phyloP scores from a whole-genome alignment of 768 basidiomycete genomes.

The Xerocomus brunneocitrinus region DNA sequence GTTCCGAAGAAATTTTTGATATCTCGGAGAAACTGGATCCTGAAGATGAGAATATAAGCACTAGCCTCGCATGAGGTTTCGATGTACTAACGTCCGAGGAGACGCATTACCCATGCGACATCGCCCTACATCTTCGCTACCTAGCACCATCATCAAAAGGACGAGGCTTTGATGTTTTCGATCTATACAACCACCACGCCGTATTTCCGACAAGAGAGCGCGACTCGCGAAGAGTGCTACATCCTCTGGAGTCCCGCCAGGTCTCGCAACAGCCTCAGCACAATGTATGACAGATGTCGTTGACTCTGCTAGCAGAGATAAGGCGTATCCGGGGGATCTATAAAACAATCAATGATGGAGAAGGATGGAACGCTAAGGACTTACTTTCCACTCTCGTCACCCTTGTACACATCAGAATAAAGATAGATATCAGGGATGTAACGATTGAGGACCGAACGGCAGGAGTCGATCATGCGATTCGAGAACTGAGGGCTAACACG shows the following conservation, averaged over 20 bases:
- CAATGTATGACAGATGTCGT: conserved; percentile 88
- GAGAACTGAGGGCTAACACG: conserved; percentile 97
- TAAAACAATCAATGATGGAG: background rate
- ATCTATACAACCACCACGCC: conserved; percentile 86
- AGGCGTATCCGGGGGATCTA: conserved; percentile 94
- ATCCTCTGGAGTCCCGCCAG: conserved; percentile 88
- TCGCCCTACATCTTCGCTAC: conserved; percentile 93
- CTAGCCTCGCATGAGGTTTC: background rate
- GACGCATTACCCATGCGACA: conserved; percentile 85
- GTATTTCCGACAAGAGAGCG: conserved; percentile 72
- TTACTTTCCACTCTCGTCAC: conserved; percentile 94
- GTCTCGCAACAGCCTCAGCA: conserved; percentile 78
- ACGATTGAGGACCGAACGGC: conserved; percentile 88
- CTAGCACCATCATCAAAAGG: conserved; percentile 88
- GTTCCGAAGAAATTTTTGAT: conserved; percentile 80
- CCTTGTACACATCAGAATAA: conserved; percentile 97
- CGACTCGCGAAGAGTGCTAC: conserved; percentile 80
- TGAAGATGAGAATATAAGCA: conserved; percentile 30
- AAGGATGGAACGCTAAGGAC: conserved; percentile 27
- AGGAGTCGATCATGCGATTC: conserved; percentile 94
- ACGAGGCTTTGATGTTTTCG: conserved; percentile 83
- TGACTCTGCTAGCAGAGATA: conserved; percentile 86
- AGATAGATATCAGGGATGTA: conserved; percentile 98
- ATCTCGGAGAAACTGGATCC: conserved; percentile 90
- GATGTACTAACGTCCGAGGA: conserved; percentile 64